These are phyloP conservation scores for Neopestalotiopsis sp. DNA, from an alignment of 2,329 filamentous ascomycete species.

Conservation along the genomic window DNA sequence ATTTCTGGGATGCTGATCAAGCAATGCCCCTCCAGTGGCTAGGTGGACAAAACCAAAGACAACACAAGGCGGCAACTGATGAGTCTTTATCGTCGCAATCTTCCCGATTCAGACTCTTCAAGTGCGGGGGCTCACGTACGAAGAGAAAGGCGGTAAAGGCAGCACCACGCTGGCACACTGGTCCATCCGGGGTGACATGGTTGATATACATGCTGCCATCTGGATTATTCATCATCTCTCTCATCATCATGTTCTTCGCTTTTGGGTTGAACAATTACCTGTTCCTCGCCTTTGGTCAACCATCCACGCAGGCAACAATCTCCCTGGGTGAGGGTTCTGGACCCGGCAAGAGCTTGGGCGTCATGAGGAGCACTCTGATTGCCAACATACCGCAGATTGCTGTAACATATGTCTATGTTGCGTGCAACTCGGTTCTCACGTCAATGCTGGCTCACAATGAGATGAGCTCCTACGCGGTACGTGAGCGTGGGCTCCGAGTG, in stretches of 20 bases:
- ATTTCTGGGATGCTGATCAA: constrained; percentile 14
- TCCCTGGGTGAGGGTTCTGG: neutral
- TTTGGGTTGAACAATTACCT: neutral
- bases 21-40: constrained; percentile 14
- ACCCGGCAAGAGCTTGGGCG: neutral
- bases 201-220: constrained; percentile 7
- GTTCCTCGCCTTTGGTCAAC: constrained; percentile 6
- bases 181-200: neutral
- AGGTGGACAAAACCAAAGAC: constrained; percentile 5
- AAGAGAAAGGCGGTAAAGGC: neutral
- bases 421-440: constrained; percentile 16
- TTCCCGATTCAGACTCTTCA: neutral
- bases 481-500: constrained; percentile 13
- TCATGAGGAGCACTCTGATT: neutral
- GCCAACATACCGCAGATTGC: constrained; percentile 15
- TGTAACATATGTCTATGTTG: constrained; percentile 12
- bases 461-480: constrained; percentile 17
- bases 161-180: constrained; percentile 16
- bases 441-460: constrained; percentile 17
- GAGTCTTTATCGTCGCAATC: neutral
- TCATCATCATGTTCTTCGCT: constrained; percentile 11
- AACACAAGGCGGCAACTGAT: neutral
- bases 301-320: constrained; percentile 7
- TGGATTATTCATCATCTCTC: neutral
- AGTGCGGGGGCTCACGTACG: neutral